These are phyloP conservation scores for Taiwanofungus camphoratus DNA, from an alignment of 1,284 basidiomycete species.

Conservation along the genomic window DNA sequence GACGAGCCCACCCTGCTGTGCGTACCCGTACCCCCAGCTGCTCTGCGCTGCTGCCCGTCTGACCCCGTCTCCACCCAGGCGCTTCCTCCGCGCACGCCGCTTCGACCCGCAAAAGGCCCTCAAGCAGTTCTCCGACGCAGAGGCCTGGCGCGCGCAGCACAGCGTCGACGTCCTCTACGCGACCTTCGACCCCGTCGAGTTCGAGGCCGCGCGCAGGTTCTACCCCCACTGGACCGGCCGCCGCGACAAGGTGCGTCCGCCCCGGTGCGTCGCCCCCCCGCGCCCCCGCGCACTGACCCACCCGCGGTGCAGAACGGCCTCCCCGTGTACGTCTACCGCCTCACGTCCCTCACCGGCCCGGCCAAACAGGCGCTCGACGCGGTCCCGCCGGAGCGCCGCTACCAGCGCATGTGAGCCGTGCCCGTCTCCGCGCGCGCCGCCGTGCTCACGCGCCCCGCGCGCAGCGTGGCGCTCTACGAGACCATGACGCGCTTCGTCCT, in stretches of 20 bases:
- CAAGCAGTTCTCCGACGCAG: slow-evolving; percentile 60
- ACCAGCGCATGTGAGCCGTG: slow-evolving; percentile 61
- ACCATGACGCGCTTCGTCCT: slow-evolving; percentile 58
- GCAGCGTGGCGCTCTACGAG: slow-evolving; percentile 56
- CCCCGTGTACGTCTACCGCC: slow-evolving; percentile 68
- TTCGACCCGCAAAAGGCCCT: slow-evolving; percentile 60
- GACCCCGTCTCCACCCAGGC: slow-evolving; percentile 48
- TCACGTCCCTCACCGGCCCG: slow-evolving; percentile 50
- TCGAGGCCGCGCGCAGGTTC: slow-evolving; percentile 53
- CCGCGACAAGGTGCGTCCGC: slow-evolving; percentile 51
- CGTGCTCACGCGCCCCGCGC: slow-evolving; percentile 4
- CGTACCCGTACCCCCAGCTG: slow-evolving; percentile 24
- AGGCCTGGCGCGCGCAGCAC: slow-evolving; percentile 59
- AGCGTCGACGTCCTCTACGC: slow-evolving; percentile 57
- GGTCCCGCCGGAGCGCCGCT: slow-evolving; percentile 46
- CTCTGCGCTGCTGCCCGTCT: no score
- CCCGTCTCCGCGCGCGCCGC: slow-evolving; percentile 4
- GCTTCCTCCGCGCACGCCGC: slow-evolving; percentile 69
- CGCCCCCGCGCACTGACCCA: slow-evolving; percentile 19
- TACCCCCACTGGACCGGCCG: slow-evolving; percentile 79
- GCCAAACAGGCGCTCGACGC: slow-evolving; percentile 56
- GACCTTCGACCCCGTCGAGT: slow-evolving; percentile 51
- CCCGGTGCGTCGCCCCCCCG: neutral
- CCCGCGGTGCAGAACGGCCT: slow-evolving; percentile 47
- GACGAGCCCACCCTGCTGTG: slow-evolving; percentile 66